Evolutionary conservation across 2,329 filamentous ascomycete genomes (phyloP), one percentile per base, ranked within the genome.

Genomic region (Didymella pomorum): DNA sequence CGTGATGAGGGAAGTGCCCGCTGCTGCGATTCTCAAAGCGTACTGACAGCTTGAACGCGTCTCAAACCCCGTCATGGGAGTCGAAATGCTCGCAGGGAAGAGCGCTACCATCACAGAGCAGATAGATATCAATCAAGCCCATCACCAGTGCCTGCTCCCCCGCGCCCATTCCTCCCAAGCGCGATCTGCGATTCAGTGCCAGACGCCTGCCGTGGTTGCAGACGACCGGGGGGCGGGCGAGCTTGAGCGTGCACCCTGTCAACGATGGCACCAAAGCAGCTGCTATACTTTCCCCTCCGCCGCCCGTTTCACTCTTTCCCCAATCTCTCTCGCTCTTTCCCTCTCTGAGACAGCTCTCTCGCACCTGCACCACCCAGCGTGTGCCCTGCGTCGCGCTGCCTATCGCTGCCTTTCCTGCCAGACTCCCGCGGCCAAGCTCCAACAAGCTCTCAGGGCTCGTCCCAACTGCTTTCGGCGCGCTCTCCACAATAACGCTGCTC

Each of bases 311-410:
- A 71, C 72, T 60, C 56, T 73, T 74, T 76, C 66, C 74, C 74
- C 71, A 74, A 76, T 74, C 70, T 71, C 70, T 75, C 67, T 71
- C 69, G 68, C 72, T 76, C 71, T 76, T 78, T 76, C 72, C 75
- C 72, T 73, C 74, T 73, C 71, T 72, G 71, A 77, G 74, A 75
- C 75, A 75, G 68, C 70, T 71, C 59, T 58, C 66, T 68, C 64
- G 66, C 71, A 69, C 62, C 70, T 74, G 71, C 68, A 69, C 70
- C 67, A 67, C 67, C 59, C 59, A 45, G 45, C 58, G 42, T 52
- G 61, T 57, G 62, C 62, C 60, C 60, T 62, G 63, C 62, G 60
- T 66, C 56, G 63, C 52, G 62, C 58, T 60, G 58, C 63, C 58
- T 61, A 61, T 61, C 62, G 59, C 62, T 62, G 60, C 58, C 58